These are phyloP conservation scores for Cladosporium sp. DNA, from an alignment of 2,329 filamentous ascomycete genomes.

Conservation along the genomic window DNA sequence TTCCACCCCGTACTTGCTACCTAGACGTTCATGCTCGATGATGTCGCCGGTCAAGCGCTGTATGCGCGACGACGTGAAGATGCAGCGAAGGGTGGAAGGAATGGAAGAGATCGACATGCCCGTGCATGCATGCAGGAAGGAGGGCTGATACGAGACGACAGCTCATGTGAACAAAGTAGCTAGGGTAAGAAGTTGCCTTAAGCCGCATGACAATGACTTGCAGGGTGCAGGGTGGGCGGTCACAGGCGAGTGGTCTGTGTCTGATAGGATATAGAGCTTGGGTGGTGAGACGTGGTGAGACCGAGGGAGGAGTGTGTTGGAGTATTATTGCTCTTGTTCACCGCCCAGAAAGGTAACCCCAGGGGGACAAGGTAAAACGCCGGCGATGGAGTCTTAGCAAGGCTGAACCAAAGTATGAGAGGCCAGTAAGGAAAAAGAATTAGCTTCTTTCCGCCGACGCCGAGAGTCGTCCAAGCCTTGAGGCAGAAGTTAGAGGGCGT, in stretches of 20 bases:
- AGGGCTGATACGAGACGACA: slow-evolving; percentile 1
- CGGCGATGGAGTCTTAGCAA: not conserved
- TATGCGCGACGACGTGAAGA: not conserved
- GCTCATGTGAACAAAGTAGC: slow-evolving; percentile 9
- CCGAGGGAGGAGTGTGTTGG: not conserved
- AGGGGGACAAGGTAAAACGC: not conserved
- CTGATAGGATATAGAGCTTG: not conserved
- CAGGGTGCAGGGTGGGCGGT: slow-evolving; percentile 2
- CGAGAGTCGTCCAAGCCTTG: not conserved
- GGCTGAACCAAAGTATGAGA: not conserved
- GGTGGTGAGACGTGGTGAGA: not conserved
- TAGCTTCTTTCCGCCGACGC: not conserved
- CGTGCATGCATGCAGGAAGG: not conserved
- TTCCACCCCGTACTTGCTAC: not conserved
- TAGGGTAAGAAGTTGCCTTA: not conserved
- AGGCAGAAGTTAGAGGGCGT: not conserved
- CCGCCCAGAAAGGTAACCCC: not conserved
- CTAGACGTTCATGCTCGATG: not conserved
- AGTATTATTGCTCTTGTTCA: not conserved
- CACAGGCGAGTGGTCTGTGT: not conserved
- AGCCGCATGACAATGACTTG: slow-evolving; percentile 13
- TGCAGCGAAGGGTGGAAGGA: not conserved
- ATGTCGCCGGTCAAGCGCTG: not conserved
- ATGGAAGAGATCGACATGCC: not conserved
- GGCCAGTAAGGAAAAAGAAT: not conserved